Evolutionary conservation across 176 grass and related monocot species (phyloP).

Genomic region (Bothriochloa decipiens): DNA sequence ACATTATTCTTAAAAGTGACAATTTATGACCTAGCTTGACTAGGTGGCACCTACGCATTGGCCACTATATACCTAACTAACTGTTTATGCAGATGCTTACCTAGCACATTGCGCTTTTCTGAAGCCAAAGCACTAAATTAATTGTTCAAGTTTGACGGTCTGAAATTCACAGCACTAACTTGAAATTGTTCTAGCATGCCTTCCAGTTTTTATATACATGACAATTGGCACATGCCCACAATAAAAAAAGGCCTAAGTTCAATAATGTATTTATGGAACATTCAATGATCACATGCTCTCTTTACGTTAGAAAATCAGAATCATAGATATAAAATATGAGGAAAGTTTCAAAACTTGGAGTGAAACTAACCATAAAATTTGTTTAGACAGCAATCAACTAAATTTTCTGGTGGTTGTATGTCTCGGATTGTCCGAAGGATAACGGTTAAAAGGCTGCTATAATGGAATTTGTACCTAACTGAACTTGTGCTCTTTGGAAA

Average conservation of each 20-base stretch:
- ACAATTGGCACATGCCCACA: not conserved
- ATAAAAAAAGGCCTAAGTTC: too few species aligned
- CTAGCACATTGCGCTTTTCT: too few species aligned
- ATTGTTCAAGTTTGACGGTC: too few species aligned
- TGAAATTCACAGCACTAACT: too few species aligned
- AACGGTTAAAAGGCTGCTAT: not conserved
- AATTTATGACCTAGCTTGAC: too few species aligned
- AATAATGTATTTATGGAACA: not conserved
- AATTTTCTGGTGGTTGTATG: not conserved
- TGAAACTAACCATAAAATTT: not conserved
- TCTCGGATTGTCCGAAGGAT: not conserved
- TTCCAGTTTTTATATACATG: too few species aligned
- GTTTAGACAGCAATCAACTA: not conserved
- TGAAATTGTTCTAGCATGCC: too few species aligned
- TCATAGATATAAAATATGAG: not conserved
- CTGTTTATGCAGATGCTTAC: too few species aligned
- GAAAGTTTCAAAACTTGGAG: not conserved
- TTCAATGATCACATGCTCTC: not conserved
- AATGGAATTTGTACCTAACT: not conserved
- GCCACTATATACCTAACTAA: not conserved
- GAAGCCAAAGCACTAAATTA: too few species aligned
- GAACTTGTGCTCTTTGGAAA: not conserved
- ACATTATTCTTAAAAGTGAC: not conserved
- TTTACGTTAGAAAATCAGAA: not conserved
- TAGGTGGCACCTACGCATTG: too few species aligned